A percentile compares a stretch with the other conserved stretches of the same genome.
Conservation (phyloP, 495 filamentous ascomycete genomes). For the Delitschia confertaspora region DNA sequence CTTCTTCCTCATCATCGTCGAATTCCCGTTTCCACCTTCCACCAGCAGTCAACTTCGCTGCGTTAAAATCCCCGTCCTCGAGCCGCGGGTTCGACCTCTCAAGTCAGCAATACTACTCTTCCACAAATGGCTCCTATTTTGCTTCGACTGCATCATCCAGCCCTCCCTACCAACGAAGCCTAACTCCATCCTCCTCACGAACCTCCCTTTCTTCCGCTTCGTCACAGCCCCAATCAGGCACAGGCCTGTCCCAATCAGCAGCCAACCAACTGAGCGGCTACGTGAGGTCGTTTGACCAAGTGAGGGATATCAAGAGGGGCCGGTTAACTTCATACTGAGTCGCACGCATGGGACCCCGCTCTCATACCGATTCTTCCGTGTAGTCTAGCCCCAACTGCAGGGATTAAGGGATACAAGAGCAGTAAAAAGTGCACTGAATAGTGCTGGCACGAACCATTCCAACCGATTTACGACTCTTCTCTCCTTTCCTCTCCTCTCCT, state of each 20-base stretch:
- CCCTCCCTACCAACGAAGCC: slow-evolving; percentile 26
- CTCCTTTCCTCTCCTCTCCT: too few species aligned
- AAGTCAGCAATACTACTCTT: slow-evolving; percentile 19
- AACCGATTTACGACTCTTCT: too few species aligned
- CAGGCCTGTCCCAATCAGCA: slow-evolving; percentile 62
- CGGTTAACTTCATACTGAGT: slow-evolving; percentile 39
- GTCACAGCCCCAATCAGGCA: slow-evolving; percentile 45
- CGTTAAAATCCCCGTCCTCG: slow-evolving; percentile 33
- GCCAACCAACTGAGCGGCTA: slow-evolving; percentile 76
- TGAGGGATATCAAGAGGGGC: slow-evolving; percentile 56
- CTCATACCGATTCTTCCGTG: neutral
- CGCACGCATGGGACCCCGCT: neutral
- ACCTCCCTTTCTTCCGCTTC: slow-evolving; percentile 74
- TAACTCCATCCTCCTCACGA: slow-evolving; percentile 76
- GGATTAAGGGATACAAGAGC: too few species aligned
- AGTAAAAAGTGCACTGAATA: too few species aligned
- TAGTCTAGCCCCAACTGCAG: neutral
- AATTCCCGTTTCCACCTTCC: slow-evolving; percentile 52
- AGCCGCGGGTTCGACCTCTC: slow-evolving; percentile 19
- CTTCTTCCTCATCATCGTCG: slow-evolving; percentile 16
- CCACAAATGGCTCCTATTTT: slow-evolving; percentile 24
- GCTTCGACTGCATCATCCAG: slow-evolving; percentile 8
- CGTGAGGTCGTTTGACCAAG: slow-evolving; percentile 78
- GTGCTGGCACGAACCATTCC: too few species aligned
- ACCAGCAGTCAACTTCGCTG: slow-evolving; percentile 59